phyloP scores from a whole-genome alignment of 2,329 filamentous ascomycete species.

The Colletotrichum tamarilloi region DNA sequence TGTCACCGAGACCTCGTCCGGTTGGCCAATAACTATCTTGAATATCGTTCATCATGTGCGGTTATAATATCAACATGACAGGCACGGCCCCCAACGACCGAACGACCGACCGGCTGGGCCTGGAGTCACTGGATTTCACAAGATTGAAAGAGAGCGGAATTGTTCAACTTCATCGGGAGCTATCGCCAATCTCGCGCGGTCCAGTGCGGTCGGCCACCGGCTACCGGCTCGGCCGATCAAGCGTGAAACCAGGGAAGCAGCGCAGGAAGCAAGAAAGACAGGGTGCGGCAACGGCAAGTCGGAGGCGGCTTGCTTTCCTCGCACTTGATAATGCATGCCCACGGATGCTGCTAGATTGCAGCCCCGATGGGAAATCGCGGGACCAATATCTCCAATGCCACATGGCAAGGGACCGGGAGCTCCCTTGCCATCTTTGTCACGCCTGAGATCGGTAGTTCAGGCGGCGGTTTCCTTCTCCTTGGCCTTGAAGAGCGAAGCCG shows the following conservation, averaged over 20 bases:
- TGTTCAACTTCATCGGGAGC: not conserved
- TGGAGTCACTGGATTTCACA: not conserved
- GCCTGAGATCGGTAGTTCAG: constrained; percentile 9
- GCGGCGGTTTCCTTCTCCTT: not conserved
- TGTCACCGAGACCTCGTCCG: not conserved
- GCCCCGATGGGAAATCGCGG: constrained; percentile 3
- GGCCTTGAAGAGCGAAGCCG: not conserved
- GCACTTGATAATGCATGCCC: constrained; percentile 1
- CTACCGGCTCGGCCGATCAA: constrained; percentile 16
- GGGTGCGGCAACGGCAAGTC: not conserved
- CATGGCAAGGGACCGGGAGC: constrained; percentile 23
- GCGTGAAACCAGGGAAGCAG: not conserved
- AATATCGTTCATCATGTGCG: too few species aligned
- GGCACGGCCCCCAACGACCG: not conserved
- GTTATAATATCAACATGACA: not conserved
- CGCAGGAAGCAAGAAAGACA: not conserved
- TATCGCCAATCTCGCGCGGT: not conserved
- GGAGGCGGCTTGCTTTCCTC: not conserved
- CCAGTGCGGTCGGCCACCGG: not conserved
- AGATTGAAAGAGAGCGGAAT: too few species aligned
- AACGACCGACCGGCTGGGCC: not conserved
- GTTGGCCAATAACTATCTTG: not conserved
- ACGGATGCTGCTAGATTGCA: not conserved
- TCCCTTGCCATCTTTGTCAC: constrained; percentile 17
- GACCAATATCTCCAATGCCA: constrained; percentile 21